Percentiles rank a stretch among this genome's conserved stretches.
phyloP scores from a whole-genome alignment of 2,329 filamentous ascomycete genomes.

The Cordyceps cateniannulata region DNA sequence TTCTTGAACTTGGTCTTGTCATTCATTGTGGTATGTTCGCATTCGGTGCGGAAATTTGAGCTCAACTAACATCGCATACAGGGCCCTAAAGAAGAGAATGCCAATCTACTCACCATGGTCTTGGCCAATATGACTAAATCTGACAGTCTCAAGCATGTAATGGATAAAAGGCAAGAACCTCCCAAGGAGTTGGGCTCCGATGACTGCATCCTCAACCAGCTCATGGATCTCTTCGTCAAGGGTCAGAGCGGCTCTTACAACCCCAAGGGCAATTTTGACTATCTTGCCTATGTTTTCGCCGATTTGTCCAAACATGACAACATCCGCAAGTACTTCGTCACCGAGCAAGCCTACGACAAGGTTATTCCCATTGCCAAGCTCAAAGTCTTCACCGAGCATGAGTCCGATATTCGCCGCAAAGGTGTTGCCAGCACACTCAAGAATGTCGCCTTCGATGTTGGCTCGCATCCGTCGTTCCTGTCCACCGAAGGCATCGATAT shows the following conservation, averaged over 20 bases:
- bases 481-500: constrained; percentile 69
- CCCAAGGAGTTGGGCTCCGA: constrained; percentile 68
- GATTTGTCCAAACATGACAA: constrained; percentile 79
- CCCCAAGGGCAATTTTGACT: constrained; percentile 80
- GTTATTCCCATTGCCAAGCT: constrained; percentile 90
- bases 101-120: constrained; percentile 83
- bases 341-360: constrained; percentile 66
- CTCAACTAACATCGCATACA: constrained; percentile 24
- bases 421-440: constrained; percentile 97
- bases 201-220: constrained; percentile 73
- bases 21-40: constrained; percentile 62
- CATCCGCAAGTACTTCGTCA: constrained; percentile 68
- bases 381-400: constrained; percentile 89
- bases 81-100: constrained; percentile 70
- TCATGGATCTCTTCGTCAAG: constrained; percentile 95
- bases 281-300: constrained; percentile 89
- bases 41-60: neutral
- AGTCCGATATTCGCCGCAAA: constrained; percentile 72
- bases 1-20: constrained; percentile 70
- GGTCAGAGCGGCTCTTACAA: constrained; percentile 79
- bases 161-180: constrained; percentile 59
- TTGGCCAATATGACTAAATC: constrained; percentile 87
- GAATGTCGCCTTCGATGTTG: constrained; percentile 80
- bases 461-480: constrained; percentile 65
- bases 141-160: constrained; percentile 62